Percentiles rank a stretch among this genome's conserved stretches.
Conservation (phyloP, 202 grass and related monocot genomes). For the Bolboschoenoplectus hybrid region DNA sequence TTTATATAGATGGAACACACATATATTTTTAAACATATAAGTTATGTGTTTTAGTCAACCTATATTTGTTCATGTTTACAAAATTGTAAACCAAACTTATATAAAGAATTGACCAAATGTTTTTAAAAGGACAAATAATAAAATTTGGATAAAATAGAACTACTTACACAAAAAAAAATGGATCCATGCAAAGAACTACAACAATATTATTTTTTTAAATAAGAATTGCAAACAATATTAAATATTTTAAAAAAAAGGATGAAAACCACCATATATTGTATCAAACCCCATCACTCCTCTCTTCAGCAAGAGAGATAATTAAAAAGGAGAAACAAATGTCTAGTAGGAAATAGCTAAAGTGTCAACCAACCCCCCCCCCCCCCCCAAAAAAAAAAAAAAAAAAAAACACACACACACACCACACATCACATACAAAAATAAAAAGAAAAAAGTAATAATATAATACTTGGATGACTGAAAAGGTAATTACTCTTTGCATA, state of each 20-base stretch:
- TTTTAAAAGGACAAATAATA: neutral
- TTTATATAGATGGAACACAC: neutral
- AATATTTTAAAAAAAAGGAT: too few relatives aligned
- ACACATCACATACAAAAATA: neutral
- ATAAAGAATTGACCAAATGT: neutral
- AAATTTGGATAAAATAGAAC: neutral
- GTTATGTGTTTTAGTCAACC: neutral
- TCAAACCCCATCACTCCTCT: neutral
- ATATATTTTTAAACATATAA: neutral
- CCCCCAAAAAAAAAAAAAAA: neutral
- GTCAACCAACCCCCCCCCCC: too few relatives aligned
- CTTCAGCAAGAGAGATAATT: neutral
- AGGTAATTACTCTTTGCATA: conserved; percentile 2
- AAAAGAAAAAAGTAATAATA: too few relatives aligned
- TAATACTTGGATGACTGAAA: conserved; percentile 11
- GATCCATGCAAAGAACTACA: too few relatives aligned
- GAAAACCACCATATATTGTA: too few relatives aligned
- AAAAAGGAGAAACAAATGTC: neutral
- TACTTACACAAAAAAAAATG: neutral
- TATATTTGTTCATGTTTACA: neutral
- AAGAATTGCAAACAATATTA: too few relatives aligned
- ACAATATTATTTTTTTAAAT: too few relatives aligned
- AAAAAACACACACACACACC: neutral
- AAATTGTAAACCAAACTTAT: neutral
- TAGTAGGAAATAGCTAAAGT: too few relatives aligned